Evolutionary conservation across 768 basidiomycete species (phyloP).

Genomic region (Kwoniella sp.): DNA sequence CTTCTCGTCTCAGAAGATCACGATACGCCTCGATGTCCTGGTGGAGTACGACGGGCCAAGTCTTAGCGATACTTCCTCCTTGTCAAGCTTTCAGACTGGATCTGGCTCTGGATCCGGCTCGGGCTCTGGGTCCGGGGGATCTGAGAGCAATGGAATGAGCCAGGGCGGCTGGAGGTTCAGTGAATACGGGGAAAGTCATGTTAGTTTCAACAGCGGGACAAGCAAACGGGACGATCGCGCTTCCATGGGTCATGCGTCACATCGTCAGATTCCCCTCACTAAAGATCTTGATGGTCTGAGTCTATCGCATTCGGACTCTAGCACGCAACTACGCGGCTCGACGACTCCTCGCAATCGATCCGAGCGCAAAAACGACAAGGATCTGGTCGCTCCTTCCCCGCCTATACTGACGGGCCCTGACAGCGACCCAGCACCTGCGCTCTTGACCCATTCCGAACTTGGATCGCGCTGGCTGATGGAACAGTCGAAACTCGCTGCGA

Average conservation of each 20-base stretch:
- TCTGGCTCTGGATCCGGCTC: constrained; percentile 50
- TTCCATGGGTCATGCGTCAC: neutral
- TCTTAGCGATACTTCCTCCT: constrained; percentile 82
- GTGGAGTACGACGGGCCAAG: constrained; percentile 91
- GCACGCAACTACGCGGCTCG: neutral
- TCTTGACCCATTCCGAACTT: constrained; percentile 60
- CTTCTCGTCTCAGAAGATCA: constrained; percentile 67
- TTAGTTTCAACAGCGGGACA: neutral
- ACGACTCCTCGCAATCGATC: constrained; percentile 8
- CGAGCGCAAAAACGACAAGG: neutral
- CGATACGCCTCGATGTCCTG: constrained; percentile 71
- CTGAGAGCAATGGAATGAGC: constrained; percentile 59
- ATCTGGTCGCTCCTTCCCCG: neutral
- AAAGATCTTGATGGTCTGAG: neutral
- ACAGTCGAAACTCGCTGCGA: constrained; percentile 70
- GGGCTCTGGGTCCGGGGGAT: neutral
- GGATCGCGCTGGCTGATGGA: constrained; percentile 81
- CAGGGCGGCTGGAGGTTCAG: constrained; percentile 31
- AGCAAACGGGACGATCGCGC: neutral
- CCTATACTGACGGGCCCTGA: constrained; percentile 30
- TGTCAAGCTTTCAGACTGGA: constrained; percentile 75
- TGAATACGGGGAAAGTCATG: constrained; percentile 10
- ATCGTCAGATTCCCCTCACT: neutral
- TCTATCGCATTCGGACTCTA: neutral
- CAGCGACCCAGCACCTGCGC: constrained; percentile 31